These are phyloP conservation scores for Syzygium oleosum DNA, from an alignment of 345 rosid genomes.

Conservation along the genomic window DNA sequence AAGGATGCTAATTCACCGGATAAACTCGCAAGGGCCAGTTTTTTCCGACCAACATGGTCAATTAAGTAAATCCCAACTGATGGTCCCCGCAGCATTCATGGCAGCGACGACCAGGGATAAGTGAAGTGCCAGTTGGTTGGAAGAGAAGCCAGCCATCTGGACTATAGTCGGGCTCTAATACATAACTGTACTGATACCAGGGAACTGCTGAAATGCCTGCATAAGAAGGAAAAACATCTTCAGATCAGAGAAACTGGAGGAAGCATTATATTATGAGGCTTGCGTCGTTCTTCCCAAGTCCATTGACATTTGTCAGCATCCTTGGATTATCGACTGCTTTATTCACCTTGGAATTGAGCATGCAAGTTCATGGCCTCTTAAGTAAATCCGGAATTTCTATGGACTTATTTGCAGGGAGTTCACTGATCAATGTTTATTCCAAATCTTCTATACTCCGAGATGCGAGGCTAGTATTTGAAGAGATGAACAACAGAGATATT, in stretches of 20 bases:
- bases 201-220: slow-evolving; percentile 13
- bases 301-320: slow-evolving; percentile 68
- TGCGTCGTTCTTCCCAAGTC: slow-evolving; percentile 33
- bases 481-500: slow-evolving; percentile 53
- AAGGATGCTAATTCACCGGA: slow-evolving; percentile 64
- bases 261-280: slow-evolving; percentile 54
- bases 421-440: slow-evolving; percentile 60
- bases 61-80: slow-evolving; percentile 74
- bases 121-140: slow-evolving; percentile 79
- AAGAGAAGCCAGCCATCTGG: slow-evolving; percentile 87
- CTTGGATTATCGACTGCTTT: slow-evolving; percentile 52
- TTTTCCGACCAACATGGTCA: slow-evolving; percentile 72
- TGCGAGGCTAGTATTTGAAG: slow-evolving; percentile 56
- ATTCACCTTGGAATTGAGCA: slow-evolving; percentile 34
- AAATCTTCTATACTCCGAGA: slow-evolving; percentile 39
- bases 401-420: slow-evolving; percentile 43
- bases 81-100: slow-evolving; percentile 82
- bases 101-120: slow-evolving; percentile 72
- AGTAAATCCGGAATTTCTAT: slow-evolving; percentile 40
- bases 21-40: slow-evolving; percentile 72
- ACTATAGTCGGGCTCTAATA: slow-evolving; percentile 97
- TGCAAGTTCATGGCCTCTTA: slow-evolving; percentile 59
- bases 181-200: slow-evolving; percentile 95
- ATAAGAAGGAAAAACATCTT: too few species aligned
- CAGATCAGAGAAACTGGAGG: slow-evolving; percentile 35